Percentiles rank a stretch among this genome's conserved stretches.
Evolutionary conservation across 2,329 filamentous ascomycete genomes (phyloP).

Genomic region (Cladosporium halotolerans): DNA sequence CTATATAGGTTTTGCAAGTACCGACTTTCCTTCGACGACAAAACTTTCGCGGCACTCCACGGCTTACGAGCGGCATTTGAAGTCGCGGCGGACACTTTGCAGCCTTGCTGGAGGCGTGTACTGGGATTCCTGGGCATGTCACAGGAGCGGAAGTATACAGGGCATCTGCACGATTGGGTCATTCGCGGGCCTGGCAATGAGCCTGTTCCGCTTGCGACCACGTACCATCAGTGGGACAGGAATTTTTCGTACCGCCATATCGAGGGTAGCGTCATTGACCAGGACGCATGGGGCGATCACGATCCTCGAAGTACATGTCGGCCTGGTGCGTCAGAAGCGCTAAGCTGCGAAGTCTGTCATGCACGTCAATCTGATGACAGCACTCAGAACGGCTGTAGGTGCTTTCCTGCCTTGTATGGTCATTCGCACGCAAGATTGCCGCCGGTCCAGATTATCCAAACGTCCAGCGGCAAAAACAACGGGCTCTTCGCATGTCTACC

Average conservation of each 20-base stretch:
- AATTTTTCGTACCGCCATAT: slow-evolving; percentile 45
- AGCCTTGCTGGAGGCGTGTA: slow-evolving; percentile 43
- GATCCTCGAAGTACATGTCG: slow-evolving; percentile 43
- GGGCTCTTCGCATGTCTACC: slow-evolving; percentile 43
- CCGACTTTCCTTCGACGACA: slow-evolving; percentile 46
- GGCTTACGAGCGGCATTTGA: slow-evolving; percentile 40
- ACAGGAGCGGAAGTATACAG: slow-evolving; percentile 36
- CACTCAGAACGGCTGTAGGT: slow-evolving; percentile 45
- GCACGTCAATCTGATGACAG: slow-evolving; percentile 47
- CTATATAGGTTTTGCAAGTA: slow-evolving; percentile 54
- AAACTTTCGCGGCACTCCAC: slow-evolving; percentile 44
- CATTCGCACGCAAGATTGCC: slow-evolving; percentile 33
- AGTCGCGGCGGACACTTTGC: slow-evolving; percentile 28
- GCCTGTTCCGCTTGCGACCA: slow-evolving; percentile 40
- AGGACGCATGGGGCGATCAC: slow-evolving; percentile 42
- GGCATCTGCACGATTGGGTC: slow-evolving; percentile 50
- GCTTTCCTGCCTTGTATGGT: slow-evolving; percentile 50
- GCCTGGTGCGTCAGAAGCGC: slow-evolving; percentile 23
- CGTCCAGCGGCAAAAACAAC: slow-evolving; percentile 49
- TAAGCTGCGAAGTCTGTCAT: slow-evolving; percentile 41
- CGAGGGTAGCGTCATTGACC: slow-evolving; percentile 46
- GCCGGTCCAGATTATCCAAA: slow-evolving; percentile 51
- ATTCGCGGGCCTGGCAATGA: slow-evolving; percentile 37
- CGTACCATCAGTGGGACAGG: slow-evolving; percentile 43
- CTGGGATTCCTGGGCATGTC: slow-evolving; percentile 42